phyloP scores from a whole-genome alignment of 495 filamentous ascomycete species.

The Gamarada debralockiae region DNA sequence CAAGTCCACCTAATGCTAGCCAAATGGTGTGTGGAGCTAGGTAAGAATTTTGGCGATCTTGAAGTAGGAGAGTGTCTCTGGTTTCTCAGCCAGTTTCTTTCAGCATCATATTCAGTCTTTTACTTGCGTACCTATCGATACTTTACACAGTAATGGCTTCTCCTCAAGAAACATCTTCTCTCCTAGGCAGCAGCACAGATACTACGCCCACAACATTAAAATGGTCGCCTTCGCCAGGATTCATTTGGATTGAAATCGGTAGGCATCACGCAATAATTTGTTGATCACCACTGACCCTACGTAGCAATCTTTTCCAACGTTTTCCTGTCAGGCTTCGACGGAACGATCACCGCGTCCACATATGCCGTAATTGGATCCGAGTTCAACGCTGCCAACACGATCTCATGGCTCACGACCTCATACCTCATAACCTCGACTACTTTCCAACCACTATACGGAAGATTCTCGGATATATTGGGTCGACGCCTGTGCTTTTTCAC shows the following conservation, averaged over 20 bases:
- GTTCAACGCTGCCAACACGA: conserved; percentile 44
- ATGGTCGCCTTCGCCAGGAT: conserved; percentile 1
- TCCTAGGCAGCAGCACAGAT: too few relatives aligned
- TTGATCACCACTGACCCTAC: not conserved
- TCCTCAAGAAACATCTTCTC: too few relatives aligned
- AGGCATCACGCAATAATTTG: not conserved
- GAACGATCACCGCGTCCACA: conserved; percentile 61
- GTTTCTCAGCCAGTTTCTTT: too few relatives aligned
- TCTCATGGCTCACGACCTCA: conserved; percentile 27
- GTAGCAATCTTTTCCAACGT: conserved; percentile 3
- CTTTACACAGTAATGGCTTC: too few relatives aligned
- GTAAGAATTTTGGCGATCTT: too few relatives aligned
- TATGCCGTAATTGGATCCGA: conserved; percentile 59
- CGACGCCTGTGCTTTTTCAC: conserved; percentile 38
- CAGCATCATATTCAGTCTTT: too few relatives aligned
- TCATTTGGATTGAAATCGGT: conserved; percentile 12
- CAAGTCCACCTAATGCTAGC: too few relatives aligned
- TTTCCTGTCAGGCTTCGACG: conserved; percentile 60
- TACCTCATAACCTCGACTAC: conserved; percentile 16
- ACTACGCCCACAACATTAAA: not conserved
- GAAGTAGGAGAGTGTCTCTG: too few relatives aligned
- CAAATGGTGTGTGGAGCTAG: too few relatives aligned
- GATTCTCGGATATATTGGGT: conserved; percentile 27
- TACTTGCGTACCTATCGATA: too few relatives aligned
- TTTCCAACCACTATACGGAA: conserved; percentile 14